Evolutionary conservation across 2,329 filamentous ascomycete genomes (phyloP), one percentile per base, ranked within the genome.

Genomic region (Rasamsonia emersonii): DNA sequence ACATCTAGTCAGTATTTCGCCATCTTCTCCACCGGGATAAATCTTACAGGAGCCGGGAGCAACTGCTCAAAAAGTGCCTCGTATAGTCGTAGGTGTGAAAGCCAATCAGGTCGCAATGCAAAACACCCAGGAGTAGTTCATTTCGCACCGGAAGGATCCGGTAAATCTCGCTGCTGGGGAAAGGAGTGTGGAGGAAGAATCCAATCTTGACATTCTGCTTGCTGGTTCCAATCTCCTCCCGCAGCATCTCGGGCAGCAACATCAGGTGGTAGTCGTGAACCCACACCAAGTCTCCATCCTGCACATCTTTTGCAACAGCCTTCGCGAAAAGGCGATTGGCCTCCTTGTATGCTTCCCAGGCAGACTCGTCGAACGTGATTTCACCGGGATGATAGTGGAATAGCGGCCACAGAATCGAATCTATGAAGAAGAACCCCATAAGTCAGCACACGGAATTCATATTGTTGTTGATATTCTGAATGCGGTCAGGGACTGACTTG

Each of bases 41-140:
- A 19, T 58, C 72, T 57, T 67, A 80, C 67, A 93, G 70, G 45
- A 95, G 91, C 44, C 86, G 79, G 9, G 85, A 86, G 63, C 88
- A 95, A 51, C 83, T 89, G 63, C 85, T 93, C 41, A 95, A 67
- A 65, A 95, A 95, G 61, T 95, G 88, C 30, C 88, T 75, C 15
- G 86, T 86, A 51, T 95, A 95, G 64, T 94, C 86, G 65, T 94
- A 94, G 14, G 89, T 95, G 61, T 95, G 88, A 67, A 95, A 95
- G 20, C 88, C 88, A 52, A 95, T 84, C 37, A 95, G 65, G 54
- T 95, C 88, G 64, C 86, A 93, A 54, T 93, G 81, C 23, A 95
- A 70, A 28, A 95, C 76, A 33, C 89, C 86, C 24, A 80, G 72
- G 23, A 95, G 71, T 32, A 95, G 77, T 49, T 84, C 77, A 54